phyloP scores from a whole-genome alignment of 2,329 filamentous ascomycete species.

The Phialemonium atrogriseum region DNA sequence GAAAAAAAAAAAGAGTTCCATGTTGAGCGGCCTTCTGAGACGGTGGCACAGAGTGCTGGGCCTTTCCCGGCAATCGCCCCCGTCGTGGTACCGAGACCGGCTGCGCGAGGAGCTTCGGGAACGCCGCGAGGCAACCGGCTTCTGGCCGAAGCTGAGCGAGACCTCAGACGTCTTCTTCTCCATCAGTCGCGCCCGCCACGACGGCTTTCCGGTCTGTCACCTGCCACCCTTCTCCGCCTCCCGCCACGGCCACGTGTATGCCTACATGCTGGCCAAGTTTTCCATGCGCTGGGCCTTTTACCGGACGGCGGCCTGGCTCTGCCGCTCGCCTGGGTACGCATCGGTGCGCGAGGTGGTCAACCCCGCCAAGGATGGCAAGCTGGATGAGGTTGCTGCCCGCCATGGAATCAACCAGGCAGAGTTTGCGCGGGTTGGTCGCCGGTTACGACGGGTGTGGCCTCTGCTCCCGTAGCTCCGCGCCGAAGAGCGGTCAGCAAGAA shows the following conservation, averaged over 20 bases:
- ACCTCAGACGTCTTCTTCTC: slow-evolving; percentile 34
- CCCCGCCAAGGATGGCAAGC: slow-evolving; percentile 27
- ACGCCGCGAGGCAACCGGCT: slow-evolving; percentile 19
- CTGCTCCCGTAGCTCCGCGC: background rate
- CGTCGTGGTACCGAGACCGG: slow-evolving; percentile 29
- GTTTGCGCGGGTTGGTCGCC: background rate
- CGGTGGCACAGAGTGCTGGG: slow-evolving; percentile 1
- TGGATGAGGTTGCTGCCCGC: slow-evolving; percentile 25
- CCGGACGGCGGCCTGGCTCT: slow-evolving; percentile 23
- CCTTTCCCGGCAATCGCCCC: slow-evolving; percentile 21
- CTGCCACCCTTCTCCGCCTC: slow-evolving; percentile 16
- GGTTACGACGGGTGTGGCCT: background rate
- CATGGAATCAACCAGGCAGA: slow-evolving; percentile 12
- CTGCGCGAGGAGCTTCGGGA: slow-evolving; percentile 30
- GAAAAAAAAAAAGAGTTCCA: no score
- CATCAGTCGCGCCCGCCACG: slow-evolving; percentile 27
- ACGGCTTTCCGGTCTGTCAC: slow-evolving; percentile 22
- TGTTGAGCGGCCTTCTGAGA: background rate
- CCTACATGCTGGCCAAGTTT: slow-evolving; percentile 35
- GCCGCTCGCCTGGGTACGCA: slow-evolving; percentile 12
- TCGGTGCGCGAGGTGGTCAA: slow-evolving; percentile 34
- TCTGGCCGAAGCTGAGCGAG: slow-evolving; percentile 29
- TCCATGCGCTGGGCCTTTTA: slow-evolving; percentile 33
- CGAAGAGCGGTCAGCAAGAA: no score
- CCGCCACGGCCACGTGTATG: slow-evolving; percentile 20